Evolutionary conservation across 2,329 filamentous ascomycete genomes (phyloP), one percentile per base, ranked within the genome.

Genomic region (Gremmenia infestans): DNA sequence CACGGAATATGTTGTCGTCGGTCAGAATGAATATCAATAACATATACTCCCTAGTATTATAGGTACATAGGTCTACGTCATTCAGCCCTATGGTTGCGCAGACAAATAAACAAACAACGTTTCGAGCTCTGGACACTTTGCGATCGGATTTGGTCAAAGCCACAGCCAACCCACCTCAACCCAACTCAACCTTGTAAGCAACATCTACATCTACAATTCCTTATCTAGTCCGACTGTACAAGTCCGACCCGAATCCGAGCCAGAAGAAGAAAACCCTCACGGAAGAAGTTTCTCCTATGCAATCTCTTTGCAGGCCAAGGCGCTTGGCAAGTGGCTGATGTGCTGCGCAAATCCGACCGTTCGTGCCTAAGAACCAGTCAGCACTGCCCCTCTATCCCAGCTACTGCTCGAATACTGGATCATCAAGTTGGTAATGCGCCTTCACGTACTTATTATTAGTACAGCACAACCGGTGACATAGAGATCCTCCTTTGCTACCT

Each of bases 311-410:
- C 22, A 39, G 39, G 50, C 54, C 55, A 57, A 57, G 55, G 35
- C 48, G 42, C 51, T 53, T 43, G 50, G 19, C 28, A 28, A 28
- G 50, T 53, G 54, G 50, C 54, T 56, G 37, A 39, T 28, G 46
- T 12, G 48, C 43, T 55, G 49, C 42, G 53, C 25, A 32, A 50
- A 43, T 9, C 37, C 35, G 19, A 28, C 12, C 25, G 42, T 53
- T 35, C 40, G 25, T 46, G 37, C 15, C 37, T 39, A n/a, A 39
- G 36, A 55, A 39, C n/a, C 12, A 17, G 37, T 46, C 48, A 52
- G 50, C 54, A 56, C 54, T 52, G 54, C 54, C 54, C 54, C 54
- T 56, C 50, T 32, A n/a, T 39, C 19, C 48, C 28, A 32, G 42
- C 40, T 12, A 25, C 11, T 37, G 32, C 22, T 22, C 22, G 22